These are phyloP conservation scores for Aspergillus tamarii DNA, from an alignment of 2,329 filamentous ascomycete genomes.

Conservation along the genomic window DNA sequence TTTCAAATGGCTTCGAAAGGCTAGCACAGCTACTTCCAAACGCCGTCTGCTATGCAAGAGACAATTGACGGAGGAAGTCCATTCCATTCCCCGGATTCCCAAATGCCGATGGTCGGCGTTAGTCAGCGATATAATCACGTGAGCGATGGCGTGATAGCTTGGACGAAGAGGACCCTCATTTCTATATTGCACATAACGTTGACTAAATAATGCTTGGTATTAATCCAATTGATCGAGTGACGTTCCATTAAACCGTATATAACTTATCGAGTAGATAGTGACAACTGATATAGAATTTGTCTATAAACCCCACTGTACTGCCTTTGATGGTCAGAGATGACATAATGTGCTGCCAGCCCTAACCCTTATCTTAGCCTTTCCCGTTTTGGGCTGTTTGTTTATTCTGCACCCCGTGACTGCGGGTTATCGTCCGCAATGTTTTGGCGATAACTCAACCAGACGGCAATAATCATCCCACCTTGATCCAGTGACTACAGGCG, in stretches of 20 bases:
- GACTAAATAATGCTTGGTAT: neutral
- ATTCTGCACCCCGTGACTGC: constrained; percentile 30
- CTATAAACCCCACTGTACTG: neutral
- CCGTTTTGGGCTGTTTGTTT: constrained; percentile 46
- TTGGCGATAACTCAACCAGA: constrained; percentile 8
- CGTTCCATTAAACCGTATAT: neutral
- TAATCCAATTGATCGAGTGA: neutral
- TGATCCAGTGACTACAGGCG: neutral
- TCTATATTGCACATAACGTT: neutral
- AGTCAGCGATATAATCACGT: constrained; percentile 26
- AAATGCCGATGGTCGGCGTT: constrained; percentile 29
- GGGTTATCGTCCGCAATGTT: constrained; percentile 13
- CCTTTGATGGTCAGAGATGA: neutral
- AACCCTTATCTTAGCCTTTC: constrained; percentile 40
- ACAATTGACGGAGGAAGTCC: constrained; percentile 6
- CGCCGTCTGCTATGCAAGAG: constrained; percentile 1
- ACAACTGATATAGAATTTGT: neutral
- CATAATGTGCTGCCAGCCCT: constrained; percentile 13
- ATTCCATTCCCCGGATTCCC: constrained; percentile 9
- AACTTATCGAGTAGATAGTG: neutral
- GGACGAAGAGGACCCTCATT: neutral
- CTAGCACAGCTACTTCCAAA: constrained; percentile 4
- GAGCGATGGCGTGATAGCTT: constrained; percentile 22
- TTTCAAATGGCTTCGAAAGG: constrained; percentile 26
- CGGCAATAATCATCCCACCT: neutral